Base-by-base conservation (phyloP, 805 yeast genomes). In the Starmerella bombicola region DNA sequence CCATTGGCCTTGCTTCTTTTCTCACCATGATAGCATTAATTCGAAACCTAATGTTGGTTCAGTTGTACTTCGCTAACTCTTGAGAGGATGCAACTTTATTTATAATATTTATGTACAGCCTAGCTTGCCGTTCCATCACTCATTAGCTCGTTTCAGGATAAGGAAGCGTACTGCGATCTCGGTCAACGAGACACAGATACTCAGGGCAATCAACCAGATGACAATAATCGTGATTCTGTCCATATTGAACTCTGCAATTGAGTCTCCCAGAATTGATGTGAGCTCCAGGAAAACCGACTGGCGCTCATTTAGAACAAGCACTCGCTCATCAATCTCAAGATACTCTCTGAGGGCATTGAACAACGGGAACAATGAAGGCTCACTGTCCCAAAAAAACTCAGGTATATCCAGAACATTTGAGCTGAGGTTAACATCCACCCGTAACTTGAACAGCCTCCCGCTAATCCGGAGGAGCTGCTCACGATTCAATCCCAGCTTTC, bases 391-490 rank as follows among this genome's bases (percentile, higher is more conserved):
- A 60, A 91, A 91, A 55, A 83, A 85, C 47, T 84, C 95, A 0
- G 98, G 98, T 0, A 95, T 85, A 55, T 91, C 98, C 40, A 91
- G 66, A 18, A 91, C 85, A 48, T 82, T 82, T 9, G 95, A 82
- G 3, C 88, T 78, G 37, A 91, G 64, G 57, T 91, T 91, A 4
- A 91, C 96, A 60, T 91, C 97, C 12, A 86, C 95, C 37, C 97
- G 68, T 22, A 91, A 61, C 53, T 85, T 86, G 67, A 88, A 88
- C 35, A 91, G 64, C 56, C 80, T 77, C 6, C 98, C 98, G 1
- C 94, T 81, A 55, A 88, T 84, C 55, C 79, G 83, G 47, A 88
- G 58, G 19, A 91, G 67, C 54, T 88, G 93, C 50, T 82, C 81
- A 34, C 97, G 68, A 40, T 78, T 80, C 54, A 88, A 65, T 7